Evolutionary conservation across 345 rosid genomes (phyloP).

Genomic region (Excoecaria cochinchinensis): DNA sequence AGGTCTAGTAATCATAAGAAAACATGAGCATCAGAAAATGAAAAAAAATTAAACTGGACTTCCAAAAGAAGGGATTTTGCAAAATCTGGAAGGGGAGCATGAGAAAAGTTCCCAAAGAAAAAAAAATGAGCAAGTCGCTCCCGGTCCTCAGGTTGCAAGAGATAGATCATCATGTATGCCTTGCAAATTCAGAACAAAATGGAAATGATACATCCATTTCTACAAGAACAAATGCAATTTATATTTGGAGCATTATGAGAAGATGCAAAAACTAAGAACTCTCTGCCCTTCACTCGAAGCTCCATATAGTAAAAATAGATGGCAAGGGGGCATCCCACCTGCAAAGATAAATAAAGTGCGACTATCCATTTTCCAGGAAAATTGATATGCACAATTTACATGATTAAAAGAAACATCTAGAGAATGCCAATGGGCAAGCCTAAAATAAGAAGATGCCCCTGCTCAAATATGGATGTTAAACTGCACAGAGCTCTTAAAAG

Average conservation of each 20-base stretch:
- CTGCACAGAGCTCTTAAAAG: neutral
- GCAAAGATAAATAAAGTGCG: neutral
- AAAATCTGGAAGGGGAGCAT: neutral
- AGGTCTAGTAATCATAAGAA: neutral
- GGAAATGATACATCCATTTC: constrained; percentile 40
- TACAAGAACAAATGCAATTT: constrained; percentile 30
- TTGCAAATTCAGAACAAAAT: constrained; percentile 21
- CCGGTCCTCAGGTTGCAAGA: neutral
- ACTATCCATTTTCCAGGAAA: too few relatives aligned
- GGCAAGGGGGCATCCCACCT: neutral
- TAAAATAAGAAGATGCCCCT: neutral
- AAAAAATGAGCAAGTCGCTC: neutral
- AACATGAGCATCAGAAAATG: neutral
- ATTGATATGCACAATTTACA: too few relatives aligned
- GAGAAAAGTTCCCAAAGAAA: neutral
- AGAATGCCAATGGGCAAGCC: too few relatives aligned
- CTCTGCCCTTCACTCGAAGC: constrained; percentile 67
- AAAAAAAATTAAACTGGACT: neutral
- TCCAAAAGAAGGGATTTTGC: neutral
- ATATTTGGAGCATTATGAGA: constrained; percentile 67
- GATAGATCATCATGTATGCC: constrained; percentile 25
- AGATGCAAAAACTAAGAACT: constrained; percentile 51
- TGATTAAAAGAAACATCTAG: neutral
- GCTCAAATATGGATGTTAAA: neutral
- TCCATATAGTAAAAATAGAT: constrained; percentile 24